Evolutionary conservation across 352 stramenopile genomes (phyloP), one percentile per base, ranked within the genome.

Genomic region (Pythium pyrilobum): DNA sequence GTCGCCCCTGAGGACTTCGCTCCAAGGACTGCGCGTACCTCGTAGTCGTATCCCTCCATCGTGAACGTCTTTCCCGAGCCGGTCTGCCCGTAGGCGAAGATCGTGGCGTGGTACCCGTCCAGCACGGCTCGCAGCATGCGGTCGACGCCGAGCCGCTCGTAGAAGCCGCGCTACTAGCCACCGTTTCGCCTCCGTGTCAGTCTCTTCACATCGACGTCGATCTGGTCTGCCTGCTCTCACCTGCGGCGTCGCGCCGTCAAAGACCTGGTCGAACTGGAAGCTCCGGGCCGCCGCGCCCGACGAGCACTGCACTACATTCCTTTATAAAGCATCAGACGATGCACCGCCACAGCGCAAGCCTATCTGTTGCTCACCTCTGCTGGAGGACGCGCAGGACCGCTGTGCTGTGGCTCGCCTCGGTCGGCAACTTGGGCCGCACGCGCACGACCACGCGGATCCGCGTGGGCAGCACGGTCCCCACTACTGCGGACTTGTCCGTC

Each of bases 21-120:
- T 52, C 59, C 21, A 20, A 18, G 13, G 16, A 21, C 21, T 24
- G 18, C 1, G 24, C 45, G 25, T 37, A 77, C 72, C 58, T 83
- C 72, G 52, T 83, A 83, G 40, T 83, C 68, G 56, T 75, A 80
- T 20, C 72, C 72, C 41, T 83, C 72, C 72, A 83, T 83, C 8
- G 69, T 80, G 49, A 74, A 83, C n/a, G 72, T 83, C 46, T 83
- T 83, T 20, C 72, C 72, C 0, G 72, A 83, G 8, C 72, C 72
- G 8, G 72, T 83, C 69, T 82, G 74, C 37, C 71, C 72, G 40
- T 83, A 83, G 1, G 72, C 72, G 43, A 83, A 83, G 33, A 83
- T 70, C 11, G 72, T 83, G 12, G 68, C 67, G 54, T 83, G 66
- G 43, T 74, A 77, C 0, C 68, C 68, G 15, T 74, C 68, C 4